These are phyloP conservation scores for Rosa persica DNA, from an alignment of 306 rosid genomes.

Conservation along the genomic window DNA sequence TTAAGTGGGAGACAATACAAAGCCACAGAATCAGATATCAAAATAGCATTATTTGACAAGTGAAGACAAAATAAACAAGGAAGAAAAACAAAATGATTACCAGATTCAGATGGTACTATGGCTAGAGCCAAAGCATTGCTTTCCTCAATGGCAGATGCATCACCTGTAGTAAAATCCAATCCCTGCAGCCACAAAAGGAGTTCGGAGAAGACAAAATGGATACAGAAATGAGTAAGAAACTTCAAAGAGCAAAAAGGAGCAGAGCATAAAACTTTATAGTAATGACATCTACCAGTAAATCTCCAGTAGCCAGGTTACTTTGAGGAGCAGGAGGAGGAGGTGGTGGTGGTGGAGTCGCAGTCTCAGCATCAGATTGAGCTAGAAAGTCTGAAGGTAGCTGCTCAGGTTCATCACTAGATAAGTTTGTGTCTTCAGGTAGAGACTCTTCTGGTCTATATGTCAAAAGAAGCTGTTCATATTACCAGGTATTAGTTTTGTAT, in stretches of 20 bases:
- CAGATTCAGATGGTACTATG: slow-evolving; percentile 69
- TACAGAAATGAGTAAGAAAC: slow-evolving; percentile 11
- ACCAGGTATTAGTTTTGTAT: slow-evolving; percentile 25
- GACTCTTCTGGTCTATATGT: slow-evolving; percentile 85
- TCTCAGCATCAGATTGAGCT: slow-evolving; percentile 47
- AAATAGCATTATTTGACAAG: slow-evolving; percentile 25
- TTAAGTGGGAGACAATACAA: slow-evolving; percentile 21
- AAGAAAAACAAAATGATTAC: slow-evolving; percentile 34
- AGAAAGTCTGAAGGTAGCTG: slow-evolving; percentile 51
- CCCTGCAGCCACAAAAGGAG: slow-evolving; percentile 56
- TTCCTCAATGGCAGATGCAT: slow-evolving; percentile 78
- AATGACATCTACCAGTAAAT: slow-evolving; percentile 64
- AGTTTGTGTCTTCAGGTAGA: slow-evolving; percentile 53
- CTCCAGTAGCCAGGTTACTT: slow-evolving; percentile 67
- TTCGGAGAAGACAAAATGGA: neutral
- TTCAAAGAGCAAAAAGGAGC: neutral
- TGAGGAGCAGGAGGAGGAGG: slow-evolving; percentile 54
- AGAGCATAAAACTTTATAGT: neutral
- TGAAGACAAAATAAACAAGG: slow-evolving; percentile 16
- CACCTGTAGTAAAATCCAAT: slow-evolving; percentile 54
- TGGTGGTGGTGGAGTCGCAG: slow-evolving; percentile 34
- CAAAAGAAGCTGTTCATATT: slow-evolving; percentile 74
- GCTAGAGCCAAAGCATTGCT: slow-evolving; percentile 92
- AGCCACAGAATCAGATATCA: slow-evolving; percentile 9
- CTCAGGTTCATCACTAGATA: slow-evolving; percentile 62